Evolutionary conservation across 371 early-diverging fungal species (phyloP).

Genomic region (Apophysomyces elegans): DNA sequence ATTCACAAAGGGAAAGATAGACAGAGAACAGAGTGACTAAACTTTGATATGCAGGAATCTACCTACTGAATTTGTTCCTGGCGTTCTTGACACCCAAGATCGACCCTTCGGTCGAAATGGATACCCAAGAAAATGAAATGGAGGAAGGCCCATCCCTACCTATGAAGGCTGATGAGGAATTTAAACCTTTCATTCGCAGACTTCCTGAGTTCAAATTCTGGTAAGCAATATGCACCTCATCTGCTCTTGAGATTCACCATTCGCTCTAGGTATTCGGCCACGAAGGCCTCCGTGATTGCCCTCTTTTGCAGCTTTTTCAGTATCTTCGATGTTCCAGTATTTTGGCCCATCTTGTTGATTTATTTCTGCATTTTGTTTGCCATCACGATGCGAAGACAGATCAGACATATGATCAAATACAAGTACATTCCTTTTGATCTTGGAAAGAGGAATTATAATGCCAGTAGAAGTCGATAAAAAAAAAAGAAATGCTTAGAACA

Average conservation of each 20-base stretch:
- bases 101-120: constrained; percentile 85
- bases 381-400: constrained; percentile 96
- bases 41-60: constrained; percentile 80
- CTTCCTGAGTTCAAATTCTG: constrained; percentile 99
- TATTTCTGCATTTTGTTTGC: constrained; percentile 96
- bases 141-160: constrained; percentile 85
- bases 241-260: constrained; percentile 1
- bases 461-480: constrained; percentile 29
- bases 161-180: constrained; percentile 92
- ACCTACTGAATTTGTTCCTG: constrained; percentile 92
- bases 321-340: constrained; percentile 97
- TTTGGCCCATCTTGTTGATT: constrained; percentile 89
- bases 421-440: constrained; percentile 97
- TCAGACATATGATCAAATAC: constrained; percentile 98
- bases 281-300: constrained; percentile 80
- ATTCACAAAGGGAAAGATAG: not conserved
- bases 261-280: constrained; percentile 73
- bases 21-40: not conserved
- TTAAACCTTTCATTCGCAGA: constrained; percentile 97
- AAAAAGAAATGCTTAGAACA: not conserved
- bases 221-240: constrained; percentile 49
- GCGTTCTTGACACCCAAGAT: constrained; percentile 96
- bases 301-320: constrained; percentile 85
- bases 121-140: constrained; percentile 72
- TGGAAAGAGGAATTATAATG: constrained; percentile 88